Conservation (phyloP, 371 early-diverging fungal species). For the Actinomortierella wolfii region DNA sequence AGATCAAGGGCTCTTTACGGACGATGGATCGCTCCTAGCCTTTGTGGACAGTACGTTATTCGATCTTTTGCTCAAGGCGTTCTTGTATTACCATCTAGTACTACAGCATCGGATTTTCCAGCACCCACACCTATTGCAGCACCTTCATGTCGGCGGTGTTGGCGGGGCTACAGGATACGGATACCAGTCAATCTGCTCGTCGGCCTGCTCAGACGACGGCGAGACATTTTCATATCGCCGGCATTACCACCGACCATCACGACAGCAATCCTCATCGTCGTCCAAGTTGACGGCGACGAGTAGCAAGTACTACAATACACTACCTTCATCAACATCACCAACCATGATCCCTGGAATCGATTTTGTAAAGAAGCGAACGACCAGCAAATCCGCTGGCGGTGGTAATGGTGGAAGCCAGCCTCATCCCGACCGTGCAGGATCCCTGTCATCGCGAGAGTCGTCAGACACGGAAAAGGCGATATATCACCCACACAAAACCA, state of each 20-base stretch:
- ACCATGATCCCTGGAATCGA: no score
- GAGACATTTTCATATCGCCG: conserved; percentile 29
- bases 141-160: neutral
- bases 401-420: no score
- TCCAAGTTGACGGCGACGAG: no score
- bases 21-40: conserved; percentile 31
- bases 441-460: conserved; percentile 34
- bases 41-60: conserved; percentile 34
- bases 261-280: no score
- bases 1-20: conserved; percentile 15
- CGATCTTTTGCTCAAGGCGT: conserved; percentile 26
- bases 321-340: no score
- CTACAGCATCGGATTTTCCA: conserved; percentile 31
- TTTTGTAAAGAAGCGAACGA: no score
- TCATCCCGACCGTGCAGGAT: conserved; percentile 1
- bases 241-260: no score
- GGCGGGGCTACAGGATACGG: neutral
- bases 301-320: no score
- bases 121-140: conserved; percentile 6
- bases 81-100: conserved; percentile 38
- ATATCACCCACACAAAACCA: neutral
- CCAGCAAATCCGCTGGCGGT: no score
- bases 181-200: conserved; percentile 23
- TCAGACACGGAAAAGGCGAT: conserved; percentile 20
- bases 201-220: conserved; percentile 41